Evolutionary conservation across 192 early-diverging fungal species (phyloP).

Genomic region (Coemansia pectinata): DNA sequence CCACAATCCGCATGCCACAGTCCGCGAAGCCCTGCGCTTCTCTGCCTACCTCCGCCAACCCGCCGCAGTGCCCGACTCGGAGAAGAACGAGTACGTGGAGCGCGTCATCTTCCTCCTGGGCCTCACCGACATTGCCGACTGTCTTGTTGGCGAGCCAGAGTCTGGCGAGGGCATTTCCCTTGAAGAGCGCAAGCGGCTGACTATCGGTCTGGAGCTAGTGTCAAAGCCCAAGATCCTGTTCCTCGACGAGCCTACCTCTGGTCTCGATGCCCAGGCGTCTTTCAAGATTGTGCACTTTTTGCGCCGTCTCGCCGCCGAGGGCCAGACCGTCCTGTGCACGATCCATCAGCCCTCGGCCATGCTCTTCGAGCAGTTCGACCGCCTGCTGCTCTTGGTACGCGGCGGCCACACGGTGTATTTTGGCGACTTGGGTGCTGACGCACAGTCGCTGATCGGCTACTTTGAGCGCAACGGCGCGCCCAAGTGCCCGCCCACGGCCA

Average conservation of each 20-base stretch:
- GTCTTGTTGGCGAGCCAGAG: conserved; percentile 71
- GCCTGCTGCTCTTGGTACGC: conserved; percentile 74
- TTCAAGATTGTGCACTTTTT: conserved; percentile 75
- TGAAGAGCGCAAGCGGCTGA: conserved; percentile 86
- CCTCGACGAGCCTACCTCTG: conserved; percentile 89
- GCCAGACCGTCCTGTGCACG: conserved; percentile 74
- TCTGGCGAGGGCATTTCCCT: conserved; percentile 77
- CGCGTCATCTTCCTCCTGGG: conserved; percentile 75
- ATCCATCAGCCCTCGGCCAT: conserved; percentile 89
- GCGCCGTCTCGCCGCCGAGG: conserved; percentile 64
- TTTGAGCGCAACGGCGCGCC: conserved; percentile 74
- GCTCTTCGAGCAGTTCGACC: conserved; percentile 85
- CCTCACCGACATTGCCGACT: conserved; percentile 70
- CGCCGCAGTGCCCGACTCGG: conserved; percentile 59
- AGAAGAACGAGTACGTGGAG: conserved; percentile 75
- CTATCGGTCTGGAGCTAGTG: conserved; percentile 83
- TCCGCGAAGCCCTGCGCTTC: conserved; percentile 65
- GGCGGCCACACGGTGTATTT: conserved; percentile 81
- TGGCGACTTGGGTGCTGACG: conserved; percentile 75
- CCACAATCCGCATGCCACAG: conserved; percentile 72
- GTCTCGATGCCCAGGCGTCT: conserved; percentile 76
- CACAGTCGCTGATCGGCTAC: conserved; percentile 64
- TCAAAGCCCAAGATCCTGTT: conserved; percentile 79
- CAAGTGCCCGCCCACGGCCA: conserved; percentile 63
- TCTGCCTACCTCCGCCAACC: conserved; percentile 71